These are phyloP conservation scores for Amphirosellinia nigrospora DNA, from an alignment of 495 filamentous ascomycete species.

Conservation along the genomic window DNA sequence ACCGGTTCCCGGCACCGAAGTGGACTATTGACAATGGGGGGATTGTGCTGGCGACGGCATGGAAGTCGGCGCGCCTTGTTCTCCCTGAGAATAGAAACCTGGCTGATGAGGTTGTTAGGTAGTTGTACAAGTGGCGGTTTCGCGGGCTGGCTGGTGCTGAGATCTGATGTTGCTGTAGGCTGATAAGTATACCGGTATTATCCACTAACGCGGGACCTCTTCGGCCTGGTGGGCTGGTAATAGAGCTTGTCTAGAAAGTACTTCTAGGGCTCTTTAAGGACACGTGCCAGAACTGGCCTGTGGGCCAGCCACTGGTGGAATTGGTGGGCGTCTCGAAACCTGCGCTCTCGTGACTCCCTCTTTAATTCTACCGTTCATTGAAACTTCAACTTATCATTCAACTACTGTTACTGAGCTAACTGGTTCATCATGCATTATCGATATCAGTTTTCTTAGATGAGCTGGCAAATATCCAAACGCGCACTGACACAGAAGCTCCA, in stretches of 20 bases:
- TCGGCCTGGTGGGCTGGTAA: neutral
- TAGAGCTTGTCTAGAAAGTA: constrained; percentile 22
- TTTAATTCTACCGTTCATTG: neutral
- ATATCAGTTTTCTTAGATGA: neutral
- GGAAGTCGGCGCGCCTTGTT: constrained; percentile 3
- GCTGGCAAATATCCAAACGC: neutral
- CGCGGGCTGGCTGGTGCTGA: neutral
- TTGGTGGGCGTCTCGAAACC: neutral
- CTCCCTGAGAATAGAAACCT: neutral
- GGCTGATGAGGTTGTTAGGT: neutral
- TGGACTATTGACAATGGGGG: neutral
- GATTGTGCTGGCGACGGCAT: neutral
- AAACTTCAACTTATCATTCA: neutral
- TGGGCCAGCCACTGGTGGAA: neutral
- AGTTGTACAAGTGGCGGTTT: neutral
- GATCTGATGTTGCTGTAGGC: neutral
- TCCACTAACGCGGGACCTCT: constrained; percentile 31
- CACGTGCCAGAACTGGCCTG: constrained; percentile 33
- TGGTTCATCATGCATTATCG: neutral
- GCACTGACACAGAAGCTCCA: neutral
- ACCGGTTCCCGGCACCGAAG: constrained; percentile 24
- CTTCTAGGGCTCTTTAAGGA: constrained; percentile 30
- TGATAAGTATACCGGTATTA: constrained; percentile 5
- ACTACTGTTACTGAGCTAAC: neutral
- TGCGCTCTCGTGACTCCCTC: neutral